These are phyloP conservation scores for Phytophthora pini DNA, from an alignment of 352 stramenopile genomes.

Conservation along the genomic window DNA sequence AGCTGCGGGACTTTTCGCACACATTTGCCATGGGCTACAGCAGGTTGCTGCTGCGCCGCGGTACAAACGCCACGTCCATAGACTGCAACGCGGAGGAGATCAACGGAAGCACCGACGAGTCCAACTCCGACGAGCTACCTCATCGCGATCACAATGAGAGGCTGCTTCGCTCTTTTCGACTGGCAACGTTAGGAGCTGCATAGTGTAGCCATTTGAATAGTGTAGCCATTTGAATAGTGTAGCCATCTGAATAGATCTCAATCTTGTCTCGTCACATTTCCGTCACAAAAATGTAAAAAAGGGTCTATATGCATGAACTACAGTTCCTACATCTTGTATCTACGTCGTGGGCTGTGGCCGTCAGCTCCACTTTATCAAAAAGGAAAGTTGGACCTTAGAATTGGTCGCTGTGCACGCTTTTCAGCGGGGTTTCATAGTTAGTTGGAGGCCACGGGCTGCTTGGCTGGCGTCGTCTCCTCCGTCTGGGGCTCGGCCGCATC, in stretches of 20 bases:
- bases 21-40: constrained; percentile 5
- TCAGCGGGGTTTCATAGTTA: constrained; percentile 37
- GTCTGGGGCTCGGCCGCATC: constrained; percentile 15
- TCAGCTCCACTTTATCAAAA: constrained; percentile 24
- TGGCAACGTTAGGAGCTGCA: constrained; percentile 23
- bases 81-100: constrained; percentile 7
- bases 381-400: constrained; percentile 14
- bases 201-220: constrained; percentile 12
- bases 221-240: constrained; percentile 6
- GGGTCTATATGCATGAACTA: constrained; percentile 27
- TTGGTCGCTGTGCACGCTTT: constrained; percentile 18
- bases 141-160: constrained; percentile 17
- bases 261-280: constrained; percentile 24
- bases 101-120: constrained; percentile 26
- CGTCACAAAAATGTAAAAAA: constrained; percentile 8
- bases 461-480: constrained; percentile 16
- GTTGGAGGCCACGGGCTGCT: constrained; percentile 24
- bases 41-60: constrained; percentile 18
- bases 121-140: constrained; percentile 18
- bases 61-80: constrained; percentile 4
- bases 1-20: constrained; percentile 27
- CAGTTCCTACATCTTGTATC: constrained; percentile 27
- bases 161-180: constrained; percentile 20
- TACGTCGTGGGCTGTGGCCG: constrained; percentile 22
- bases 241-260: constrained; percentile 8